Evolutionary conservation across 2,329 filamentous ascomycete species (phyloP).

Genomic region (Chlorencoelia australis): DNA sequence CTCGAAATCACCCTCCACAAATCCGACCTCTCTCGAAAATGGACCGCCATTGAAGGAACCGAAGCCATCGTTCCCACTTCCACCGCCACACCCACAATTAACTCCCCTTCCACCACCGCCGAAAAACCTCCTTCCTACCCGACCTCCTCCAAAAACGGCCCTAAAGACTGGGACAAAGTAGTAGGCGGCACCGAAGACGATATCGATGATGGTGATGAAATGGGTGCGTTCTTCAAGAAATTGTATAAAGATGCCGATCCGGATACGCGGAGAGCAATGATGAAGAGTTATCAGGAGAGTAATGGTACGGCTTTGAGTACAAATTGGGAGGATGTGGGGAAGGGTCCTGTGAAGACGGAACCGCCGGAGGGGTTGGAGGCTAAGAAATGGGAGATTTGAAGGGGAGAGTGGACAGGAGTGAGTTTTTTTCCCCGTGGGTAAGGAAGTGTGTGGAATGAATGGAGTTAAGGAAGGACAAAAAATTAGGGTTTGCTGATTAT

Average conservation of each 20-base stretch:
- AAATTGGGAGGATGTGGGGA: constrained; percentile 76
- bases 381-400: constrained; percentile 44
- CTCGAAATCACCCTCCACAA: constrained; percentile 70
- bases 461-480: no score
- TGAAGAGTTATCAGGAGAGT: constrained; percentile 93
- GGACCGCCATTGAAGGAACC: constrained; percentile 21
- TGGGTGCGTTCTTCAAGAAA: constrained; percentile 82
- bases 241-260: constrained; percentile 68
- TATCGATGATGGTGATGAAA: constrained; percentile 50
- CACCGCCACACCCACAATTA: constrained; percentile 9
- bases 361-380: constrained; percentile 71
- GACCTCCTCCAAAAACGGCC: constrained; percentile 71
- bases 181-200: constrained; percentile 42
- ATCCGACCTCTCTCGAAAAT: constrained; percentile 38
- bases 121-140: constrained; percentile 58
- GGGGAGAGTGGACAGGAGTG: background rate
- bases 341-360: constrained; percentile 57
- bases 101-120: constrained; percentile 8
- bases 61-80: constrained; percentile 9
- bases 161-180: constrained; percentile 88
- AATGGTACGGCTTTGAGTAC: constrained; percentile 89
- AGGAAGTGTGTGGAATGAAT: no score
- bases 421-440: no score
- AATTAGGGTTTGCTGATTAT: no score
- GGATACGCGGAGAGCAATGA: constrained; percentile 86